Base-by-base conservation (phyloP, 495 filamentous ascomycete species). In the Penicillium antarcticum region DNA sequence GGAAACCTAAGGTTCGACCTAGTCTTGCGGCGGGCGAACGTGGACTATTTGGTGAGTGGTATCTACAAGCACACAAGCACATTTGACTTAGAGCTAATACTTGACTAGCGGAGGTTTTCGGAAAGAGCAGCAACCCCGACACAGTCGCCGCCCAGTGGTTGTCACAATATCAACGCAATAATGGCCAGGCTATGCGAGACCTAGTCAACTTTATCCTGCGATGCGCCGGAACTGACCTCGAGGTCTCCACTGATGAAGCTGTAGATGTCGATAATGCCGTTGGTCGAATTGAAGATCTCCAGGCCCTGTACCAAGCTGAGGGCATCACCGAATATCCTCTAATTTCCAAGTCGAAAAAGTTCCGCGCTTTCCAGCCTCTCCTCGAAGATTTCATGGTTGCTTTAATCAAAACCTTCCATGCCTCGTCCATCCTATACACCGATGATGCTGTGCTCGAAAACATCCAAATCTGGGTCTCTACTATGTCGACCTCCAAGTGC, bases 301-400 rank as follows among this genome's bases (percentile, higher is more conserved):
- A 95, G 67, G 84, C 89, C 36, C 83, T 87, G 49, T 94, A 88
- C 63, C 80, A 89, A 52, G 80, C 84, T 69, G 82, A 88, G 68
- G 83, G 84, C 36, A 85, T 91, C 36, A 82, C 87, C 14, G 95
- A 97, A 21, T 98, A 97, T 61, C 95, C 94, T n/a, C 79, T 98
- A 13, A 86, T 95, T 17, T 89, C 90, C 9, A 89, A 85, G 65
- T 77, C 80, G 12, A 91, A 86, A 63, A 80, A 77, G 35, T 84
- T 78, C 57, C 78, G 81, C 38, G 76, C 84, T 18, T 97, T 97
- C 69, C 87, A 87, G 45, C 73, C 84, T 5, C 71, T 84, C 17
- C 71, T 98, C n/a, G 71, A 86, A 37, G 81, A 81, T 42, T 97
- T 97, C 68, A 85, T 95, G 61, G 70, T 79, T 48, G 74, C 85